Conservation (phyloP, 257 asterid species). For the Datura wrightii region DNA sequence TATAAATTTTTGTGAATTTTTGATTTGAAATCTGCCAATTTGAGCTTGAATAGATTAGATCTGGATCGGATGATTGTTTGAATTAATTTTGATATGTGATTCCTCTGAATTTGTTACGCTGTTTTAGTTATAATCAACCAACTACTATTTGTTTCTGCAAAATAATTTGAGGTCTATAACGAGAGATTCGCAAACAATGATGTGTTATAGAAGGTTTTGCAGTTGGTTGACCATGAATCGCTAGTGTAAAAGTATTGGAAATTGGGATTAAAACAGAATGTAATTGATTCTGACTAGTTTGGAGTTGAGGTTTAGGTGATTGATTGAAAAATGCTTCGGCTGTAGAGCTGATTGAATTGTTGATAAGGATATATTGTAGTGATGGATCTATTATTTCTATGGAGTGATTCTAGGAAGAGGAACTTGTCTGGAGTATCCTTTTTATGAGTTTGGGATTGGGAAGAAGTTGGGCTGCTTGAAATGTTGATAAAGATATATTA, state of each 20-base stretch:
- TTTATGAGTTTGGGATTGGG: too few species aligned
- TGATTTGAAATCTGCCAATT: not conserved
- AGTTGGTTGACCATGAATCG: not conserved
- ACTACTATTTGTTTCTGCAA: not conserved
- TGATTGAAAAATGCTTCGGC: not conserved
- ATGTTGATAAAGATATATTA: not conserved
- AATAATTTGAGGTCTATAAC: not conserved
- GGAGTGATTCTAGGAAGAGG: not conserved
- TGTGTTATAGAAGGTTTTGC: not conserved
- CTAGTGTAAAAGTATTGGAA: not conserved
- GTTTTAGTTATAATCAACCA: too few species aligned
- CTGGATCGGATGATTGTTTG: slow-evolving; percentile 1
- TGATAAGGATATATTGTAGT: not conserved
- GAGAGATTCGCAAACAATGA: not conserved
- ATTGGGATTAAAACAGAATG: not conserved
- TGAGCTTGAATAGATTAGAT: slow-evolving; percentile 1
- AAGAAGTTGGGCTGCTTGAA: not conserved
- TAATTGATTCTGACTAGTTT: not conserved
- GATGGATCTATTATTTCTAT: not conserved
- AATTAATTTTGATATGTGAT: not conserved
- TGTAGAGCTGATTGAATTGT: not conserved
- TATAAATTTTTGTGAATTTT: not conserved
- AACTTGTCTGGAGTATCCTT: not conserved
- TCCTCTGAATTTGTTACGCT: not conserved
- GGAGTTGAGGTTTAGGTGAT: not conserved